These are phyloP conservation scores for Suaeda aralocaspica DNA, from an alignment of 148 eudicot genomes.

Conservation along the genomic window DNA sequence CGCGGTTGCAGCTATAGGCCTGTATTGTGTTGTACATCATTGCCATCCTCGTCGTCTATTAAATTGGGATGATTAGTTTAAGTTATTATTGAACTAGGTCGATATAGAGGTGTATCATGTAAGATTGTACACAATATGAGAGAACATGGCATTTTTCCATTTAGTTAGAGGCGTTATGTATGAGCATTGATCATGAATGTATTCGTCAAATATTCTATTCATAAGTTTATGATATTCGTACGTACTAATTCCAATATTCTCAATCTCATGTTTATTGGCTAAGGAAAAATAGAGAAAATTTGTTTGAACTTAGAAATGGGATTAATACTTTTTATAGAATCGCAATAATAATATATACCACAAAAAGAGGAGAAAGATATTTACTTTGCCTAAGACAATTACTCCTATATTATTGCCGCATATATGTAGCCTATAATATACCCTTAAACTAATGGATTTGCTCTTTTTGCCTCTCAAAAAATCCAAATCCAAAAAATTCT, in stretches of 20 bases:
- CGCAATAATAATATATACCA: background rate
- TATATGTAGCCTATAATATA: background rate
- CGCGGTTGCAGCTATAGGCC: conserved; percentile 29
- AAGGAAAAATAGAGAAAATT: too few relatives aligned
- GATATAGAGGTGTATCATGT: background rate
- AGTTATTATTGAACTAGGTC: background rate
- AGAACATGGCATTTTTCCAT: too few relatives aligned
- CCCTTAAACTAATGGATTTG: background rate
- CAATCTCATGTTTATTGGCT: too few relatives aligned
- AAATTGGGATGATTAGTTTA: background rate
- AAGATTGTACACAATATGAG: background rate
- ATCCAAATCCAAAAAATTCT: background rate
- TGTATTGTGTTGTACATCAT: conserved; percentile 16
- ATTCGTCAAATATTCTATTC: too few relatives aligned
- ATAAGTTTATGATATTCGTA: too few relatives aligned
- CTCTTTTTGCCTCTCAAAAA: background rate
- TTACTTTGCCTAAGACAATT: background rate
- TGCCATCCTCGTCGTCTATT: conserved; percentile 12
- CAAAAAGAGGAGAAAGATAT: background rate
- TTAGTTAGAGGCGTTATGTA: too few relatives aligned
- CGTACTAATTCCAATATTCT: too few relatives aligned
- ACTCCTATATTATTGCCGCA: background rate
- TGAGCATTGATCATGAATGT: too few relatives aligned
- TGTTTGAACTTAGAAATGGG: too few relatives aligned
- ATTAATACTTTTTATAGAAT: too few relatives aligned